A percentile compares a stretch with the other conserved stretches of the same genome.
These are phyloP conservation scores for Yueomyces sp. DNA, from an alignment of 1,139 yeast species.

Conservation along the genomic window DNA sequence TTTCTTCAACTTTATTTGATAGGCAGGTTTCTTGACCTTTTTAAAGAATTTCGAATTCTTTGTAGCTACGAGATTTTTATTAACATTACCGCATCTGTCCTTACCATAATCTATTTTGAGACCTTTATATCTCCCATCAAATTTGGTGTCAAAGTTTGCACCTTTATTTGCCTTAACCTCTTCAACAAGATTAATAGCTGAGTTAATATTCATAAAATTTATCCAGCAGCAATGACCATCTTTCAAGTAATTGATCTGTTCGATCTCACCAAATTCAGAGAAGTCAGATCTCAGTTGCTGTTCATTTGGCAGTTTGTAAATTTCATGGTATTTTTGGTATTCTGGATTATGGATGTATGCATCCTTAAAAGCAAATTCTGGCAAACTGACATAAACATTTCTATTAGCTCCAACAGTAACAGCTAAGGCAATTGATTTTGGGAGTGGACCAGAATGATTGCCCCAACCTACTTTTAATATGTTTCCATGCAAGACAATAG, in stretches of 20 bases:
- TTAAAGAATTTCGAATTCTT: conserved; percentile 30
- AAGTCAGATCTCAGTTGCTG: conserved; percentile 55
- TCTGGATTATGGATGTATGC: conserved; percentile 21
- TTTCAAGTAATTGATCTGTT: conserved; percentile 63
- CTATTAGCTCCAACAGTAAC: conserved; percentile 76
- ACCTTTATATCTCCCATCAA: conserved; percentile 38
- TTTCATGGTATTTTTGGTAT: conserved; percentile 14
- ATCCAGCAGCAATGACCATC: conserved; percentile 74
- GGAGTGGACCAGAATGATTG: conserved; percentile 64
- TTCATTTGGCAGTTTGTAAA: conserved; percentile 29
- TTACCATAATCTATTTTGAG: conserved; percentile 65
- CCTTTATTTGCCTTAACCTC: conserved; percentile 30
- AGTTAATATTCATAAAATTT: conserved; percentile 62
- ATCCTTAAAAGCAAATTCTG: conserved; percentile 28
- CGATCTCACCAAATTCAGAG: conserved; percentile 62
- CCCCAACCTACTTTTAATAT: conserved; percentile 81
- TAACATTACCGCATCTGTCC: conserved; percentile 71
- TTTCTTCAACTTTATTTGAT: conserved; percentile 15
- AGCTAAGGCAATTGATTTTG: conserved; percentile 62
- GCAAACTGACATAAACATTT: conserved; percentile 64
- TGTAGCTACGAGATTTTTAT: conserved; percentile 20
- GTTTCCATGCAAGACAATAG: conserved; percentile 61
- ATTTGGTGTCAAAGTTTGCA: conserved; percentile 24
- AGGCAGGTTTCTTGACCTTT: conserved; percentile 25
- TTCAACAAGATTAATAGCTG: conserved; percentile 67